phyloP scores from a whole-genome alignment of 2,329 filamentous ascomycete genomes.

The Tothia fuscella region DNA sequence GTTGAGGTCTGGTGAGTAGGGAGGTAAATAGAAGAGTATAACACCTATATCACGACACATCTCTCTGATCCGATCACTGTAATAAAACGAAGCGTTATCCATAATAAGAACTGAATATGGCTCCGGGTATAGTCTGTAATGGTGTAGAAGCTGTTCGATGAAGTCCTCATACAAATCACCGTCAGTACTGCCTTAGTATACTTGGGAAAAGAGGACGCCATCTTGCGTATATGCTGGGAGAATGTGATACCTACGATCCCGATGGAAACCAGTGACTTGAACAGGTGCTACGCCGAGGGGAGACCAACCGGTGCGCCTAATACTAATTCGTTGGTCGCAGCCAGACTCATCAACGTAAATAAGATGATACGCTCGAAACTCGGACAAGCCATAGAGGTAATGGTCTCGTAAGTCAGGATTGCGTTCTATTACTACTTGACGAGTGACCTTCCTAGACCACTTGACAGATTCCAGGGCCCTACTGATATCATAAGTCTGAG shows the following conservation, averaged over 20 bases:
- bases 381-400: conserved; percentile 23
- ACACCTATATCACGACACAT: conserved; percentile 17
- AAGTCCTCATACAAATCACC: conserved; percentile 13
- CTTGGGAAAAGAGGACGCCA: conserved; percentile 12
- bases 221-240: conserved; percentile 16
- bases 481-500: conserved; percentile 16
- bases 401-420: conserved; percentile 24
- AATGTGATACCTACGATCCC: conserved; percentile 18
- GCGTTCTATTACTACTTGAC: conserved; percentile 22
- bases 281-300: conserved; percentile 20
- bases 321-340: conserved; percentile 24
- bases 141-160: conserved; percentile 21
- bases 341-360: conserved; percentile 29
- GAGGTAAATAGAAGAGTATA: conserved; percentile 5
- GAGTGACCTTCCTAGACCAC: conserved; percentile 22
- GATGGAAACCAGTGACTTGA: conserved; percentile 17
- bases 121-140: conserved; percentile 22
- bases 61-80: conserved; percentile 17
- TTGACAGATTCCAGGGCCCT: conserved; percentile 15
- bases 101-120: conserved; percentile 26
- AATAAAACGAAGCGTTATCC: conserved; percentile 25
- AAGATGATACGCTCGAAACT: conserved; percentile 23
- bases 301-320: conserved; percentile 25
- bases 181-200: conserved; percentile 13
- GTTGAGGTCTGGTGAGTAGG: conserved; percentile 12